Evolutionary conservation across 495 filamentous ascomycete species (phyloP), one percentile per base, ranked within the genome.

Genomic region (Neurospora tetraspora): DNA sequence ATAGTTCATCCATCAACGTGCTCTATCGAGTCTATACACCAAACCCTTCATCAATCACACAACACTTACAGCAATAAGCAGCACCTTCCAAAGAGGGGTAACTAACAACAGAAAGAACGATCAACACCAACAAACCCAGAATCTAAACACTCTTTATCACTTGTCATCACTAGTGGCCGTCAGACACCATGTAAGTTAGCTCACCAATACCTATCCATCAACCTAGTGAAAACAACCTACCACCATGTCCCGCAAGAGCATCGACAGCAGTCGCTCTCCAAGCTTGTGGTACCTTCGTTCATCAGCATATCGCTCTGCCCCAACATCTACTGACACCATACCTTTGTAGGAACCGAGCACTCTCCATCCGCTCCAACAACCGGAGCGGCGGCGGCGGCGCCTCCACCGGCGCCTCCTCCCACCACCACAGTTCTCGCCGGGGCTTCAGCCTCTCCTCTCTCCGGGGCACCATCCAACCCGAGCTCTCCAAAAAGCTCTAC

Each of bases 401-500:
- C 75, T 27, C 72, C 68, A 82, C 84, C 77, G 76, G 81, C 71
- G 70, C 74, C 75, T 71, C 73, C 71, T 88, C 89, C 70, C 68
- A 69, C 70, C 20, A 75, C 78, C 61, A 53, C 68, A 78, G 82
- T 71, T 88, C 86, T 31, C 86, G 89, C 77, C 85, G 86, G 74
- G 80, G 80, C 45, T 96, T 97, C 87, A 92, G 88, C 73, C 89
- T 97, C 82, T 87, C 88, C 71, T 93, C 91, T 27, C 89, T 98
- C 68, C 93, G 94, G 39, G 92, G 92, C 68, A 87, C 90, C 47
- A 88, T 91, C 78, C 93, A 95, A 75, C 93, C 95, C 5, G 91
- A 95, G 77, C 87, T 97, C 31, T 92, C 91, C 80, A 91, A 91
- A 76, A 92, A 91, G 75, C 89, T 98, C 43, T 93, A 89, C 87